Evolutionary conservation across 495 filamentous ascomycete species (phyloP), one percentile per base, ranked within the genome.

Genomic region (Neurospora sp.): DNA sequence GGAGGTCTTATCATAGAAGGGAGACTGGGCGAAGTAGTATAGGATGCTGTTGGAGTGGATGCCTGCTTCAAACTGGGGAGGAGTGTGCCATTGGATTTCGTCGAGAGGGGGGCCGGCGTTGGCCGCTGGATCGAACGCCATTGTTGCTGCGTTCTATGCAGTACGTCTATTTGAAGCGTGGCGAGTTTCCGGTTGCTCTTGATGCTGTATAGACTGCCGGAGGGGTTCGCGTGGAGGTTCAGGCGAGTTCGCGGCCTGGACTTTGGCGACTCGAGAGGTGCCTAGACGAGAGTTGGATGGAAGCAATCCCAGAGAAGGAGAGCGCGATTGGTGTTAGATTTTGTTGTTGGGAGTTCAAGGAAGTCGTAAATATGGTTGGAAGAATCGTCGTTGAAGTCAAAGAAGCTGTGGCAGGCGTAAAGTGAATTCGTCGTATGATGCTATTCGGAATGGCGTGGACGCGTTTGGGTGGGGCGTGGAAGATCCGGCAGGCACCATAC

Each of bases 1-100:
- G 41, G 93, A 94, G 9, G 90, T 94, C 35, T 83, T 84, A 77
- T 99, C 96, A 81, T 92, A 98, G 85, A 97, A 99, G 0, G 94
- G 93, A 3, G 93, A 97, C 74, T 91, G 82, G 69, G 89, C 87
- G 79, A 99, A 98, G 81, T 99, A 99, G 82, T 90, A 93, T 69
- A 96, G 91, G 39, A 98, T 90, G 85, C 83, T 84, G 77, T 90
- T 90, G 20, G 81, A 83, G 75, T 90, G 87, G 41, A 90, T 83
- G 71, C 86, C 86, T 27, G 84, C 84, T 76, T 89, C 87, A 22
- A 87, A 87, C 59, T 87, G 82, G 42, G 83, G 82, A 35, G 89
- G 89, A 38, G 86, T 85, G 70, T 86, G 86, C 91, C 92, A 95
- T 82, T 90, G 87, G 73, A 93, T 92, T 81, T 95, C 92, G 82